These are phyloP conservation scores for Coffea canephora DNA, from an alignment of 257 asterid genomes.

Conservation along the genomic window DNA sequence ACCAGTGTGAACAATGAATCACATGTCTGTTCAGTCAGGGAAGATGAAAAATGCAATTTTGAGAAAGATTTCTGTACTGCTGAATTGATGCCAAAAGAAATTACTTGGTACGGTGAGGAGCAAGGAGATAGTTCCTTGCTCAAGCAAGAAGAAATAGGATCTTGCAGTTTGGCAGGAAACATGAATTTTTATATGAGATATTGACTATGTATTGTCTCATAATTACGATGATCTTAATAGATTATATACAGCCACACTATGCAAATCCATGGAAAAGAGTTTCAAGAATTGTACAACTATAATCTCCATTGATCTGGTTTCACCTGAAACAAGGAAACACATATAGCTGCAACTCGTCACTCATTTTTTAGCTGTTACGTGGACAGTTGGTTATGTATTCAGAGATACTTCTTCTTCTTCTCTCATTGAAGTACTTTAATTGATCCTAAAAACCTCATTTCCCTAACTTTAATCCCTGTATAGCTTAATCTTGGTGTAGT, in stretches of 20 bases:
- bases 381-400: not conserved
- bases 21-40: not conserved
- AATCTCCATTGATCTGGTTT: not conserved
- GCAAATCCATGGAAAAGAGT: not conserved
- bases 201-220: not conserved
- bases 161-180: not conserved
- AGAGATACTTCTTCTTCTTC: not conserved
- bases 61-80: not conserved
- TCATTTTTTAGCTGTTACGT: not conserved
- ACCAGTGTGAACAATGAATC: not conserved
- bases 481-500: not conserved
- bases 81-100: not conserved
- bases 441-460: not conserved
- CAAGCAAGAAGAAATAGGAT: not conserved
- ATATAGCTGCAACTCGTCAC: not conserved
- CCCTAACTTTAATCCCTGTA: not conserved
- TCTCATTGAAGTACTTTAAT: not conserved
- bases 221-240: not conserved
- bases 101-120: not conserved
- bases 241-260: not conserved
- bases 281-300: not conserved
- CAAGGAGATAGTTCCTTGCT: not conserved
- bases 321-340: not conserved
- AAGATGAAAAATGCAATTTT: not conserved
- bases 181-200: not conserved